These are phyloP conservation scores for Naganishia friedmannii DNA, from an alignment of 768 basidiomycete species.

Conservation along the genomic window DNA sequence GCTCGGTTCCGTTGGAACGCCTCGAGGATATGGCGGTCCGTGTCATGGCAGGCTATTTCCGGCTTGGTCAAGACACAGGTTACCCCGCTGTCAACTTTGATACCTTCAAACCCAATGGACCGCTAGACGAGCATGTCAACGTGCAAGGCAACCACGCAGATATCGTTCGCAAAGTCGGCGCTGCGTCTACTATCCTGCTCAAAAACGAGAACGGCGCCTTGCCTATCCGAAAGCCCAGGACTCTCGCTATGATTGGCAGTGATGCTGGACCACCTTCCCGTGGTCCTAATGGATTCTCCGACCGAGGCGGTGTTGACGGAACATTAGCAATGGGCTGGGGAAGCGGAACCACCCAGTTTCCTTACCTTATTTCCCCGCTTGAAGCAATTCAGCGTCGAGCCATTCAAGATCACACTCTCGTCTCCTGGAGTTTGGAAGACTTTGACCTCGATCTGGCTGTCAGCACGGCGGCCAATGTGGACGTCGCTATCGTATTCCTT, in stretches of 20 bases:
- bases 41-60: constrained; percentile 59
- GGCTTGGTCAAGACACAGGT: constrained; percentile 50
- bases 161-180: constrained; percentile 69
- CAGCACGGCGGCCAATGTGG: constrained; percentile 55
- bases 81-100: constrained; percentile 74
- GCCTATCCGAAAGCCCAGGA: constrained; percentile 59
- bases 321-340: constrained; percentile 92
- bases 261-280: constrained; percentile 62
- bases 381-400: constrained; percentile 76
- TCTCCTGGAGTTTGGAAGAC: constrained; percentile 70
- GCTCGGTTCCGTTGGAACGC: constrained; percentile 60
- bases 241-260: constrained; percentile 61
- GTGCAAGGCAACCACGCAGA: constrained; percentile 68
- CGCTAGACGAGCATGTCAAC: constrained; percentile 52
- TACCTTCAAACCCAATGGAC: constrained; percentile 41
- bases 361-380: constrained; percentile 75
- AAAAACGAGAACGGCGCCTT: constrained; percentile 66
- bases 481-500: constrained; percentile 75
- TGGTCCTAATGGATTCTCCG: constrained; percentile 70
- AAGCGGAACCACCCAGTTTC: constrained; percentile 67
- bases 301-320: constrained; percentile 59
- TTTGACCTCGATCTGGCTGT: constrained; percentile 60
- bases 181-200: constrained; percentile 69
- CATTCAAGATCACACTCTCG: constrained; percentile 62
- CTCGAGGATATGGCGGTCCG: constrained; percentile 67